These are phyloP conservation scores for Thermothelomyces thermophilus DNA, from an alignment of 2,329 filamentous ascomycete species.

Conservation along the genomic window DNA sequence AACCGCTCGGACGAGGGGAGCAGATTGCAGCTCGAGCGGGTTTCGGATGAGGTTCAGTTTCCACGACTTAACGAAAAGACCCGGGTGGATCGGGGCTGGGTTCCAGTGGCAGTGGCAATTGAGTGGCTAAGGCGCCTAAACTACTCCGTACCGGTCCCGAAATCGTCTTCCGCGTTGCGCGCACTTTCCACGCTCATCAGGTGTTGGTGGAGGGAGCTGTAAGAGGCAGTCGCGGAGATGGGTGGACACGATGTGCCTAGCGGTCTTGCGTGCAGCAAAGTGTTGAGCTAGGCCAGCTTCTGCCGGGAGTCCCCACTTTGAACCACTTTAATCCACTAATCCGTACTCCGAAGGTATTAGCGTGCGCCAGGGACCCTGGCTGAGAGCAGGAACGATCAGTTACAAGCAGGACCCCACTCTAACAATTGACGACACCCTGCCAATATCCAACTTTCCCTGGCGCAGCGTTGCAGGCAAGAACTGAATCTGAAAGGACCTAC, in stretches of 20 bases:
- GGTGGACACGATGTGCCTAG: constrained; percentile 1
- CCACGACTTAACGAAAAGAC: too few relatives aligned
- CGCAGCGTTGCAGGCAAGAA: too few relatives aligned
- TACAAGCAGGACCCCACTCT: background rate
- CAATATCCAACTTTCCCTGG: too few relatives aligned
- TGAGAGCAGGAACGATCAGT: too few relatives aligned
- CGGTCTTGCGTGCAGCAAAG: constrained; percentile 1
- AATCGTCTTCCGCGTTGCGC: background rate
- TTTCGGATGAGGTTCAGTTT: background rate
- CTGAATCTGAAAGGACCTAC: too few relatives aligned
- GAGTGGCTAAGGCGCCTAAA: background rate
- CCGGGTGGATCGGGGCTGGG: too few relatives aligned
- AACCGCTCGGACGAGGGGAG: constrained; percentile 1
- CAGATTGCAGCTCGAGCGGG: constrained; percentile 10
- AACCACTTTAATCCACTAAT: background rate
- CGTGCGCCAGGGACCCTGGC: too few relatives aligned
- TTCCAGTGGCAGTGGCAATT: background rate
- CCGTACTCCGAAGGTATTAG: too few relatives aligned
- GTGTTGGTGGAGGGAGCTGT: background rate
- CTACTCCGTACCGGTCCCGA: constrained; percentile 9
- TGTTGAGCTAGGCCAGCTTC: background rate
- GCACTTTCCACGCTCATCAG: background rate
- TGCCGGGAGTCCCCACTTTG: background rate
- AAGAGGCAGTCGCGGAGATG: background rate
- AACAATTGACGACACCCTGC: constrained; percentile 7